Conservation (phyloP, 2,329 filamentous ascomycete species). For the Trichophyton schoenleinii region DNA sequence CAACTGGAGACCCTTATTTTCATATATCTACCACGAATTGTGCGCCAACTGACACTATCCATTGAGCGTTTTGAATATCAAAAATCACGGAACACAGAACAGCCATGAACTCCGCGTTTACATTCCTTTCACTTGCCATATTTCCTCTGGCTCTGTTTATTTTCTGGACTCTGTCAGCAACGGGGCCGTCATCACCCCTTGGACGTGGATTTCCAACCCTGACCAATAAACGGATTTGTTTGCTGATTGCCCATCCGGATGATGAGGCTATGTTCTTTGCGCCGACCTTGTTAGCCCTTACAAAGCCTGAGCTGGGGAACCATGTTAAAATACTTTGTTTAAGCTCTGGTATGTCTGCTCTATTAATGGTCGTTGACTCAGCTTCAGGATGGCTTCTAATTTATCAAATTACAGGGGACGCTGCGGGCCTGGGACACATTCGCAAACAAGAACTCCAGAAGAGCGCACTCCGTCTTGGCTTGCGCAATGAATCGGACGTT, state of each 20-base stretch:
- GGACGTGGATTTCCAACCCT: slow-evolving; percentile 45
- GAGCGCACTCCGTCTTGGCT: slow-evolving; percentile 63
- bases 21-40: neutral
- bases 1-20: neutral
- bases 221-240: slow-evolving; percentile 70
- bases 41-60: neutral
- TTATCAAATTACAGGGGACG: slow-evolving; percentile 48
- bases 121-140: slow-evolving; percentile 20
- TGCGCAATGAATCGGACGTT: slow-evolving; percentile 64
- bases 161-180: slow-evolving; percentile 32
- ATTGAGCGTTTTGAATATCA: neutral
- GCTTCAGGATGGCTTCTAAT: neutral
- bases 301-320: slow-evolving; percentile 66
- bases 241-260: slow-evolving; percentile 93
- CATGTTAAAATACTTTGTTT: slow-evolving; percentile 90
- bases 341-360: slow-evolving; percentile 52
- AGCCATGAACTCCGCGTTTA: slow-evolving; percentile 2
- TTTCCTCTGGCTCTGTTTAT: slow-evolving; percentile 32
- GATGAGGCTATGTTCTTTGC: slow-evolving; percentile 99
- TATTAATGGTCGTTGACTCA: neutral
- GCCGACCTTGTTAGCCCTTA: slow-evolving; percentile 74
- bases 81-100: neutral
- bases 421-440: slow-evolving; percentile 72
- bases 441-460: slow-evolving; percentile 73
- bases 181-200: slow-evolving; percentile 26